A percentile compares a stretch with the other conserved stretches of the same genome.
Evolutionary conservation across 139 green algal genomes (phyloP).

Genomic region (Picochlorum sp.): DNA sequence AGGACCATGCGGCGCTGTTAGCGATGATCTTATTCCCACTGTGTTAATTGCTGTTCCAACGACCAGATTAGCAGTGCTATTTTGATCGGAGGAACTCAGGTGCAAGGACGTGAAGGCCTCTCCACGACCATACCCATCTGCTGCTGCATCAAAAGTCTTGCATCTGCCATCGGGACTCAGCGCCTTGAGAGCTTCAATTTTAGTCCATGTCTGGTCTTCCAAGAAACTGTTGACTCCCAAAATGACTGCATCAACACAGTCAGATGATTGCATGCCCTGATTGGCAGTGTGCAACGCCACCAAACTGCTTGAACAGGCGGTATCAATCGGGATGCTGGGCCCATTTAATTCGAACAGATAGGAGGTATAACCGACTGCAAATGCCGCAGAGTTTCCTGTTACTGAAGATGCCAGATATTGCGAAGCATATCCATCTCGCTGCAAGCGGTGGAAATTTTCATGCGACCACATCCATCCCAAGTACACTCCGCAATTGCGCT

Average conservation of each 20-base stretch:
- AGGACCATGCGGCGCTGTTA: constrained; percentile 75
- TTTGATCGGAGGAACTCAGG: constrained; percentile 1
- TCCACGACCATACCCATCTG: constrained; percentile 54
- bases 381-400: constrained; percentile 39
- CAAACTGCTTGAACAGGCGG: constrained; percentile 47
- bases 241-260: constrained; percentile 10
- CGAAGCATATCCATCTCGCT: background rate
- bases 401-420: constrained; percentile 15
- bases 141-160: constrained; percentile 42
- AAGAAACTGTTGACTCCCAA: constrained; percentile 35
- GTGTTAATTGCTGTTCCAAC: constrained; percentile 59
- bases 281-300: constrained; percentile 35
- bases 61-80: background rate
- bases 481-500: constrained; percentile 8
- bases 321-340: constrained; percentile 45
- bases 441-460: constrained; percentile 27
- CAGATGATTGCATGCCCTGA: constrained; percentile 11
- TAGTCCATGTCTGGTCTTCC: constrained; percentile 9
- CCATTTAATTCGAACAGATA: constrained; percentile 40
- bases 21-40: constrained; percentile 65
- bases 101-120: constrained; percentile 29
- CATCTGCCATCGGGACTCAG: constrained; percentile 41
- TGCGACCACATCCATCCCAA: constrained; percentile 45
- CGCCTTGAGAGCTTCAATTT: constrained; percentile 32
- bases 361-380: constrained; percentile 35